Evolutionary conservation across 441 rosid genomes (phyloP).

Genomic region (Mallotus japonicus): DNA sequence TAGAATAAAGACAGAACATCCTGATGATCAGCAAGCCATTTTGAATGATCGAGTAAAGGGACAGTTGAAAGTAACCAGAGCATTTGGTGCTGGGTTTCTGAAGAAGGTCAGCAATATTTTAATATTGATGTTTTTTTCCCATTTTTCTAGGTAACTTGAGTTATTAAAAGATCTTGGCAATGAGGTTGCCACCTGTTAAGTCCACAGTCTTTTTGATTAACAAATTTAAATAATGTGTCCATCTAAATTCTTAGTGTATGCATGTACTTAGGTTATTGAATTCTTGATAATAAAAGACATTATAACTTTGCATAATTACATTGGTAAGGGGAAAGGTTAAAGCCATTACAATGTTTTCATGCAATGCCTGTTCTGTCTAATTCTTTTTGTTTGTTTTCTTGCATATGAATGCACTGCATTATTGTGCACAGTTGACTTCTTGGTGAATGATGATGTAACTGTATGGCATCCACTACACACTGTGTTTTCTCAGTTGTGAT

Average conservation of each 20-base stretch:
- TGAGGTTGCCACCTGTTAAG: background rate
- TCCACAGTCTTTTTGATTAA: background rate
- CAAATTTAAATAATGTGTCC: background rate
- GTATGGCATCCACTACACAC: background rate
- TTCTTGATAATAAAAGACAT: background rate
- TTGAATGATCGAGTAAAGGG: conserved; percentile 89
- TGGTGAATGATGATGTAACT: background rate
- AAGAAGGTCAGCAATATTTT: conserved; percentile 59
- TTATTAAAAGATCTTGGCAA: background rate
- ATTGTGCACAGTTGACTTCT: background rate
- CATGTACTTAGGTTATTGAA: background rate
- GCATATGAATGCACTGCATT: background rate
- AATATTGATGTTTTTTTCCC: conserved; percentile 2
- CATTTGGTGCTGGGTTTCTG: conserved; percentile 91
- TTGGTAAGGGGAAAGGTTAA: background rate
- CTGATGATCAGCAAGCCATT: conserved; percentile 73
- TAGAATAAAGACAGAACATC: conserved; percentile 81
- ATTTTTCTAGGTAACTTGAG: conserved; percentile 8
- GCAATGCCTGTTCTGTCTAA: background rate
- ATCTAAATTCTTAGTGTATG: background rate
- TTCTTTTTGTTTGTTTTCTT: background rate
- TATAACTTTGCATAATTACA: background rate
- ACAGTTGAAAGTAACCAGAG: conserved; percentile 87
- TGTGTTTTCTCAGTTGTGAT: background rate
- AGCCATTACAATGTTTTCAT: conserved; percentile 1